Percentiles rank a stretch among this genome's conserved stretches.
phyloP scores from a whole-genome alignment of 1,284 basidiomycete genomes.

The Melampsora larici-populina region DNA sequence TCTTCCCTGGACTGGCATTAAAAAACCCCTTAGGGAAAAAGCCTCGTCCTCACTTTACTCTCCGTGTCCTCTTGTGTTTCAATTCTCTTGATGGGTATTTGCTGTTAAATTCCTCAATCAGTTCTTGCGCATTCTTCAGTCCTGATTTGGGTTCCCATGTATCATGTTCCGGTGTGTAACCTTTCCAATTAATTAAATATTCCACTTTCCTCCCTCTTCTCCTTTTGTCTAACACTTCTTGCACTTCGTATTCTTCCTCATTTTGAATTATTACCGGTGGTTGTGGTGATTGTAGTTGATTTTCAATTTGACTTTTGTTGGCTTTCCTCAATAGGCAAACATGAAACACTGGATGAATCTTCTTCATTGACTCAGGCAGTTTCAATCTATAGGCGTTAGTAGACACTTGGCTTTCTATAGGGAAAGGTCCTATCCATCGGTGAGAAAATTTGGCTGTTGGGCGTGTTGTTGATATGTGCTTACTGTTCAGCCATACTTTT shows the following conservation, averaged over 20 bases:
- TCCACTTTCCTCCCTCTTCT: not conserved
- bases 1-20: no score
- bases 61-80: not conserved
- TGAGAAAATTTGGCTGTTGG: not conserved
- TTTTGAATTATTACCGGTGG: not conserved
- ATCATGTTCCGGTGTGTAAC: not conserved
- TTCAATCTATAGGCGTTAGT: not conserved
- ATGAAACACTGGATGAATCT: no score
- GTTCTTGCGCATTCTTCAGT: not conserved
- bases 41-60: not conserved
- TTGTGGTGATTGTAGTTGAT: not conserved
- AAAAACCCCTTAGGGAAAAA: no score
- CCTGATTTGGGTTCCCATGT: no score
- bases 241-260: no score
- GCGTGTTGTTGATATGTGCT: no score
- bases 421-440: not conserved
- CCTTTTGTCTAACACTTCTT: not conserved
- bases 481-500: not conserved
- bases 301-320: not conserved
- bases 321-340: not conserved
- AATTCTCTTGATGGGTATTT: not conserved
- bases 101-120: not conserved
- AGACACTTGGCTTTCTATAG: conserved; percentile 44
- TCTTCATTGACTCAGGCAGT: not conserved
- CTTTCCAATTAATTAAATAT: not conserved